Conservation (phyloP, 768 basidiomycete genomes). For the Auriscalpium vulgare region DNA sequence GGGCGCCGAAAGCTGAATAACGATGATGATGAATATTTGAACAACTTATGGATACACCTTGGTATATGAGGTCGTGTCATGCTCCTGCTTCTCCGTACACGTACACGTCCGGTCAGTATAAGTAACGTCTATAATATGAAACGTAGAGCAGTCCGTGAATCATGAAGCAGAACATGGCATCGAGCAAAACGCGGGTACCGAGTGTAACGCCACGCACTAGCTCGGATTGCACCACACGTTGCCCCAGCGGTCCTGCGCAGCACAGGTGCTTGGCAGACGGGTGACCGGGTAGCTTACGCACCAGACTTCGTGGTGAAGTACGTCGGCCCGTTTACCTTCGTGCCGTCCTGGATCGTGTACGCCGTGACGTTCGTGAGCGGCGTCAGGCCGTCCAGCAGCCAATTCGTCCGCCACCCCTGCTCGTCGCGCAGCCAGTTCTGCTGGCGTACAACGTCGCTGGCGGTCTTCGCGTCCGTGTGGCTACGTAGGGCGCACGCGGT, state of each 20-base stretch:
- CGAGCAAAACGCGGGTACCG: too few species aligned
- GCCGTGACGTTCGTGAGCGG: conserved; percentile 74
- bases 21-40: too few species aligned
- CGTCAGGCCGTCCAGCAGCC: conserved; percentile 49
- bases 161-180: too few species aligned
- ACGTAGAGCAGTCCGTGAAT: too few species aligned
- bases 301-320: conserved; percentile 73
- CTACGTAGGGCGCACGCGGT: conserved; percentile 53
- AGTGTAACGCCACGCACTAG: background rate
- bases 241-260: conserved; percentile 58
- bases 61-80: too few species aligned
- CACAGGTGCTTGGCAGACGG: conserved; percentile 43
- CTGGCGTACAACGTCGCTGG: conserved; percentile 28
- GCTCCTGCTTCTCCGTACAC: too few species aligned
- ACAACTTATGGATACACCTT: too few species aligned
- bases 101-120: too few species aligned
- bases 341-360: conserved; percentile 49
- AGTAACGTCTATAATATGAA: too few species aligned
- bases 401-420: conserved; percentile 62
- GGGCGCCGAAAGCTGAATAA: too few species aligned
- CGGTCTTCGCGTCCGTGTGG: conserved; percentile 16
- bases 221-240: conserved; percentile 66
- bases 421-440: conserved; percentile 49
- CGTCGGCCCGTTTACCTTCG: conserved; percentile 57
- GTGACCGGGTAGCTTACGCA: conserved; percentile 25